Conservation (phyloP, 768 basidiomycete species). For the Dacryopinax spathularia region DNA sequence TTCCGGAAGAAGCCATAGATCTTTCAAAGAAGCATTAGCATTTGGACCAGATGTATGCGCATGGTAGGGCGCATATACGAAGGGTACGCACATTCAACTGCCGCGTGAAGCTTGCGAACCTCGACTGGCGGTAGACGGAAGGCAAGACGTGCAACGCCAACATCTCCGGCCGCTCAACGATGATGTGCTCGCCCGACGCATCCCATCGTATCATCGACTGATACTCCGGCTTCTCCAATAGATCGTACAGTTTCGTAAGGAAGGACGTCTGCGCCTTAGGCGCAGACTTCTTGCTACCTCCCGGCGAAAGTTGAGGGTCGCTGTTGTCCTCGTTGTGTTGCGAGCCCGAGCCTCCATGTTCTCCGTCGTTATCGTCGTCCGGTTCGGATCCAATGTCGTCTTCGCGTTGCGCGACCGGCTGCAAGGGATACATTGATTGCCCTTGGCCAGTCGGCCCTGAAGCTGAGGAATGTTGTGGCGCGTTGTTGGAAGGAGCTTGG, state of each 20-base stretch:
- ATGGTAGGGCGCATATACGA: conserved; percentile 10
- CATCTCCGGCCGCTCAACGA: conserved; percentile 86
- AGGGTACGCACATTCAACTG: conserved; percentile 73
- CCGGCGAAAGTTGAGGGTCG: not conserved
- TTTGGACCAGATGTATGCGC: conserved; percentile 4
- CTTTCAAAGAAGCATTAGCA: conserved; percentile 27
- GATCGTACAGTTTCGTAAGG: conserved; percentile 88
- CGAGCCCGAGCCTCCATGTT: not conserved
- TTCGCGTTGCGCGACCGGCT: not conserved
- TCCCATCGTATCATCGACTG: conserved; percentile 98
- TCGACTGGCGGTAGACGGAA: conserved; percentile 86
- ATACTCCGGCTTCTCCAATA: conserved; percentile 82
- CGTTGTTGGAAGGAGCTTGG: not conserved
- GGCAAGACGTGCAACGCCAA: conserved; percentile 88
- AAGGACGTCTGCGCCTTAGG: conserved; percentile 87
- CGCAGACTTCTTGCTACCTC: conserved; percentile 46
- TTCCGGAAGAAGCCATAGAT: conserved; percentile 99
- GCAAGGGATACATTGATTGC: not conserved
- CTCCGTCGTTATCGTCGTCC: not conserved
- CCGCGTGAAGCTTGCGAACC: conserved; percentile 93
- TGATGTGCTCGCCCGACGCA: conserved; percentile 82
- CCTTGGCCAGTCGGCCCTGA: not conserved
- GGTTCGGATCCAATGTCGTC: not conserved
- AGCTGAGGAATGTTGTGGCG: conserved; percentile 4
- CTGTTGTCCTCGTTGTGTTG: not conserved